Evolutionary conservation across 768 basidiomycete species (phyloP).

Genomic region (Favolaschia claudopus): DNA sequence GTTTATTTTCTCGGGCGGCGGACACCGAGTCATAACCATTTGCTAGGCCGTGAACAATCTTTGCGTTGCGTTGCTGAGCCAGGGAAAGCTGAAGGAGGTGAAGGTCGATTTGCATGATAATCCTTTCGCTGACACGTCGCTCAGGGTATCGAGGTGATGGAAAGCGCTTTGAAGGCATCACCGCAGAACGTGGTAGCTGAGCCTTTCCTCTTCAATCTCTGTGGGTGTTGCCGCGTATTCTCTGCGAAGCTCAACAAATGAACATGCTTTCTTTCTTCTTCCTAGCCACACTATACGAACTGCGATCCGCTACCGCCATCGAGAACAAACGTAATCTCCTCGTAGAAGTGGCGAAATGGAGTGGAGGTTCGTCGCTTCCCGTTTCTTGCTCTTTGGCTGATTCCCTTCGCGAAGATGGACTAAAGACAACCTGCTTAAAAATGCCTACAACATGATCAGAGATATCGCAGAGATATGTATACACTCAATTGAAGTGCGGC

Average conservation of each 20-base stretch:
- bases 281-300: constrained; percentile 89
- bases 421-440: constrained; percentile 80
- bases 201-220: constrained; percentile 86
- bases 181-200: constrained; percentile 81
- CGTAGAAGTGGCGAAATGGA: constrained; percentile 83
- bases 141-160: constrained; percentile 76
- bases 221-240: constrained; percentile 54
- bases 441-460: constrained; percentile 72
- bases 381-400: background rate
- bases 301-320: constrained; percentile 73
- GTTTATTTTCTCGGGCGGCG: constrained; percentile 20
- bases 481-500: too few species aligned
- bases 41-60: constrained; percentile 78
- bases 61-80: constrained; percentile 72
- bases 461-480: too few species aligned
- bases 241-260: too few species aligned
- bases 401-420: constrained; percentile 65
- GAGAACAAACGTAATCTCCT: constrained; percentile 81
- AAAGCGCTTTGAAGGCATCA: constrained; percentile 64
- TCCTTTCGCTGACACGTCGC: background rate
- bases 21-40: background rate
- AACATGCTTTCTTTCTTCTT: background rate
- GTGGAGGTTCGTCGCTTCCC: constrained; percentile 47
- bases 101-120: constrained; percentile 3
- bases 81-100: constrained; percentile 79